These are phyloP conservation scores for Colletotrichum cereale DNA, from an alignment of 2,329 filamentous ascomycete genomes.

Conservation along the genomic window DNA sequence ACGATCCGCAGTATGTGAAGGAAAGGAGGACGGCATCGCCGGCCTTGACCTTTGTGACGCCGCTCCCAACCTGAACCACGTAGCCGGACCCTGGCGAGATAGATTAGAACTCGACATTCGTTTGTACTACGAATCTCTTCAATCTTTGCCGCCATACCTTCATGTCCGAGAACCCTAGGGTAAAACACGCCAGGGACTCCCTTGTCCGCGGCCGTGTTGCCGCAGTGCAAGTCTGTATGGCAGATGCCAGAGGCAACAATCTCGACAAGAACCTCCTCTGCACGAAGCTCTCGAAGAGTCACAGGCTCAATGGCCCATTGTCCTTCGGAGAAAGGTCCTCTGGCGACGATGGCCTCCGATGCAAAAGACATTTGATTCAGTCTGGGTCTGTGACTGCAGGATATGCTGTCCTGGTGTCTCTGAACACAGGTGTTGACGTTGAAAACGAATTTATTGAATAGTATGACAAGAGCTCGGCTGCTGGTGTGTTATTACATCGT, in stretches of 20 bases:
- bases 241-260: constrained; percentile 67
- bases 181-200: constrained; percentile 37
- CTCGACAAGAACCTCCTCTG: constrained; percentile 64
- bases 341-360: constrained; percentile 48
- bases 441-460: no score
- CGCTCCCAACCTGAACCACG: constrained; percentile 57
- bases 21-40: constrained; percentile 68
- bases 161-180: constrained; percentile 62
- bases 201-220: constrained; percentile 45
- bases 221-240: constrained; percentile 65
- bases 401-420: not conserved
- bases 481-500: not conserved
- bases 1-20: constrained; percentile 53
- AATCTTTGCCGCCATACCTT: constrained; percentile 52
- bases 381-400: not conserved
- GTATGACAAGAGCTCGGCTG: not conserved
- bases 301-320: constrained; percentile 50
- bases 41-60: constrained; percentile 59
- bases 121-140: no score
- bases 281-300: constrained; percentile 43
- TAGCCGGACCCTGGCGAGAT: constrained; percentile 55
- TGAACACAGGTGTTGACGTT: not conserved
- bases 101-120: not conserved
- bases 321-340: constrained; percentile 48
- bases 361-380: constrained; percentile 42